These are phyloP conservation scores for Globisporangium middletonii DNA, from an alignment of 352 stramenopile genomes.

Conservation along the genomic window DNA sequence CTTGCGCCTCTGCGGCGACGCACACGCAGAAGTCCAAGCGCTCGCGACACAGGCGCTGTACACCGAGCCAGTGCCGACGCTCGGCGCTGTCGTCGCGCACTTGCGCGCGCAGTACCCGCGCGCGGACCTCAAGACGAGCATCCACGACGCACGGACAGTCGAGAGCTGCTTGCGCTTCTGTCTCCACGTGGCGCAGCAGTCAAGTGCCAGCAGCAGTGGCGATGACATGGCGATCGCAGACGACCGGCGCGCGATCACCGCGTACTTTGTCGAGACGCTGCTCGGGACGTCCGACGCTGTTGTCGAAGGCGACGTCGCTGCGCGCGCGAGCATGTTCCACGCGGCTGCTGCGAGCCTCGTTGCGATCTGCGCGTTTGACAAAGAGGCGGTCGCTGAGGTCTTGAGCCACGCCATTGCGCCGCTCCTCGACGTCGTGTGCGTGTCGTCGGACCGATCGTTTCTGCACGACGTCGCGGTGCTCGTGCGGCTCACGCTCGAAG, in stretches of 20 bases:
- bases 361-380: slow-evolving; percentile 25
- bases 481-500: slow-evolving; percentile 19
- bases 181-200: slow-evolving; percentile 24
- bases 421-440: too few species aligned
- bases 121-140: slow-evolving; percentile 34
- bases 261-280: slow-evolving; percentile 49
- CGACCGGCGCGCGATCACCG: slow-evolving; percentile 27
- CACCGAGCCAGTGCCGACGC: slow-evolving; percentile 32
- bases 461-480: slow-evolving; percentile 32
- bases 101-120: slow-evolving; percentile 20
- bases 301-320: not conserved
- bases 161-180: slow-evolving; percentile 55
- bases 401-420: slow-evolving; percentile 12
- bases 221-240: slow-evolving; percentile 14
- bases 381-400: slow-evolving; percentile 19
- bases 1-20: slow-evolving; percentile 31
- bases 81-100: slow-evolving; percentile 19
- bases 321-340: slow-evolving; percentile 21
- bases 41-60: slow-evolving; percentile 37
- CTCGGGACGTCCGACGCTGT: slow-evolving; percentile 10
- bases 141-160: slow-evolving; percentile 25
- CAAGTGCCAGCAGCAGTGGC: slow-evolving; percentile 13
- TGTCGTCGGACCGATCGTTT: slow-evolving; percentile 25
- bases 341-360: slow-evolving; percentile 29
- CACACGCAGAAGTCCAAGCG: slow-evolving; percentile 36